These are phyloP conservation scores for Senna tora DNA, from an alignment of 306 rosid species.

Conservation along the genomic window DNA sequence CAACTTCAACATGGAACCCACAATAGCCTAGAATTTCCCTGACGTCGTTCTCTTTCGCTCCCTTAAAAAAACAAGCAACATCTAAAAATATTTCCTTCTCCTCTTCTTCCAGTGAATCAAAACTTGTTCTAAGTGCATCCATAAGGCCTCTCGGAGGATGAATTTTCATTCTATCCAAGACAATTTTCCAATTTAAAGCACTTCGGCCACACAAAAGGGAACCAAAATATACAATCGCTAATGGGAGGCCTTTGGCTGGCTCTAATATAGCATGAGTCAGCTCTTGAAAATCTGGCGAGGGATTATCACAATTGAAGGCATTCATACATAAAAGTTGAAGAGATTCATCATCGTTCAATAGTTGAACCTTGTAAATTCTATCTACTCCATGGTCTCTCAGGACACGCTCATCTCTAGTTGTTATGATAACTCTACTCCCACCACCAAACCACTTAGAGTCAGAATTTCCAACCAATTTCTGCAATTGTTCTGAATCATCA, in stretches of 20 bases:
- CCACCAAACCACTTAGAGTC: neutral
- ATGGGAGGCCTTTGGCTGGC: conserved; percentile 25
- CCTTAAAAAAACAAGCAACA: conserved; percentile 18
- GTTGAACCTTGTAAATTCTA: neutral
- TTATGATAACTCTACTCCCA: conserved; percentile 33
- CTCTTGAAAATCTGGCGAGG: neutral
- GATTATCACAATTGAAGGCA: neutral
- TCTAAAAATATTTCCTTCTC: conserved; percentile 36
- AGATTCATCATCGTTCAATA: neutral
- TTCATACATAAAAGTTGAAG: conserved; percentile 23
- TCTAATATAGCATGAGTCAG: neutral
- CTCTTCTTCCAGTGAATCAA: neutral
- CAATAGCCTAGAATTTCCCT: neutral
- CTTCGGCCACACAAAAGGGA: neutral
- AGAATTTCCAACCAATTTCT: neutral
- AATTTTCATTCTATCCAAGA: neutral
- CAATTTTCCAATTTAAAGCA: conserved; percentile 1
- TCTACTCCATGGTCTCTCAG: conserved; percentile 8
- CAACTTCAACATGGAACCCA: conserved; percentile 17
- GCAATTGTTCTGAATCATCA: neutral
- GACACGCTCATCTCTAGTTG: conserved; percentile 24
- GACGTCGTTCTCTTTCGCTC: fast-evolving
- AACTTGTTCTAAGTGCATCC: conserved; percentile 22
- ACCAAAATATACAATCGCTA: conserved; percentile 33
- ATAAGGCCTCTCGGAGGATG: neutral